Evolutionary conservation across 306 rosid genomes (phyloP), one percentile per base, ranked within the genome.

Genomic region (Hippophae rhamnoides): DNA sequence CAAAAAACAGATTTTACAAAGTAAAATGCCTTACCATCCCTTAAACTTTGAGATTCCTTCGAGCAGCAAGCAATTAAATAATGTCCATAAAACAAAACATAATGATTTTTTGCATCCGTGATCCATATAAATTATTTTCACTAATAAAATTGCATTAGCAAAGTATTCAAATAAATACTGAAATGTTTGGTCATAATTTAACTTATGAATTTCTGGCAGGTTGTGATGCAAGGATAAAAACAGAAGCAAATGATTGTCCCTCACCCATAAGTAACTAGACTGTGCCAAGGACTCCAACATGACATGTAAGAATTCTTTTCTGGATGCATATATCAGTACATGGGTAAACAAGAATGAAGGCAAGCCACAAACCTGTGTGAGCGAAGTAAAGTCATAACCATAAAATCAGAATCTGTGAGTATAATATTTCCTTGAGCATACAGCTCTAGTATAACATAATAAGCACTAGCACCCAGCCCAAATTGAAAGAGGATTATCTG

Each of bases 401-500:
- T 88, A 66, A 88, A 86, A 43, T 64, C 83, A 54, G 86, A 82
- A 78, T 88, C 96, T 9, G 93, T 70, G 43, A 92, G 96, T 54
- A 92, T 66, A 79, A 92, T 84, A 68, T 92, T 92, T 52, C 99
- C 99, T 66, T 92, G 99, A 27, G 99, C 95, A 70, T 78, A 92
- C 6, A 92, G 74, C 90, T 92, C 99, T 83, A 92, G 68, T 71
- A 92, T 88, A 73, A 92, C 81, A 77, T 85, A 92, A 72, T 73
- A 79, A 23, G 99, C 96, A 71, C 75, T 85, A 60, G 79, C 85
- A 71, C 96, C 96, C n/a, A 88, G 63, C 69, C 99, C 99, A 80
- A 88, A 92, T 81, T 92, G 99, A 67, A 88, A 85, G 27, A 92
- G 83, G 72, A 92, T 69, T 74, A 92, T 92, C 99, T 92, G 95